Conservation (phyloP, 2,329 filamentous ascomycete species). For the Sporothrix phasma region DNA sequence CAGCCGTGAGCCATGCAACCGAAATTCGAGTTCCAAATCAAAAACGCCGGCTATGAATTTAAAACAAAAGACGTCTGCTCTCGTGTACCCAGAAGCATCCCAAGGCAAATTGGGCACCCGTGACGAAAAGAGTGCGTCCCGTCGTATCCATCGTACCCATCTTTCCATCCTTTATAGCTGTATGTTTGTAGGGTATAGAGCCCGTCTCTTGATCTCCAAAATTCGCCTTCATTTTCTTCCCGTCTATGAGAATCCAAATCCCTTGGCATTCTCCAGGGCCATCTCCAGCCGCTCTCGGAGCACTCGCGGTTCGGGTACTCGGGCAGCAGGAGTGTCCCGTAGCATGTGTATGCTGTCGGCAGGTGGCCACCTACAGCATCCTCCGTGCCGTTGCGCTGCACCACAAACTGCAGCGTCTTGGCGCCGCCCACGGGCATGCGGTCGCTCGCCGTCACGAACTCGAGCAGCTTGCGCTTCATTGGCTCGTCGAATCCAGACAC, state of each 20-base stretch:
- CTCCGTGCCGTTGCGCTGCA: conserved; percentile 66
- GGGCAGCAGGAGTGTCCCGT: conserved; percentile 76
- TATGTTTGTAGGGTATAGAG: no score
- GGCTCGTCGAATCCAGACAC: conserved; percentile 56
- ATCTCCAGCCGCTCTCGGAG: conserved; percentile 67
- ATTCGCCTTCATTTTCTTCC: neutral
- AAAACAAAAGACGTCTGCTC: neutral
- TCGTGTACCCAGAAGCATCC: neutral
- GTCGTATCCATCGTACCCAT: neutral
- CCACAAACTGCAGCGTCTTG: conserved; percentile 68
- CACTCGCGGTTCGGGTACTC: conserved; percentile 65
- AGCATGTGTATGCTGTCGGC: conserved; percentile 88
- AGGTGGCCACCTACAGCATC: conserved; percentile 45
- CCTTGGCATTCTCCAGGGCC: conserved; percentile 78
- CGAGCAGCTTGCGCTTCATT: conserved; percentile 67
- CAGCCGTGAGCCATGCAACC: neutral
- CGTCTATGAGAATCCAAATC: conserved; percentile 69
- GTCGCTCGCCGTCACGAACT: conserved; percentile 92
- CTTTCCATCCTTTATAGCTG: neutral
- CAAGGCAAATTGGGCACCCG: neutral
- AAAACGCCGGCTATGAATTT: neutral
- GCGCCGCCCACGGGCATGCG: conserved; percentile 81
- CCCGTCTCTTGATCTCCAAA: no score
- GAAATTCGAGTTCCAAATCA: no score
- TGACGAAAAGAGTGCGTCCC: no score